Evolutionary conservation across 441 rosid species (phyloP).

Genomic region (Adansonia grandidieri): DNA sequence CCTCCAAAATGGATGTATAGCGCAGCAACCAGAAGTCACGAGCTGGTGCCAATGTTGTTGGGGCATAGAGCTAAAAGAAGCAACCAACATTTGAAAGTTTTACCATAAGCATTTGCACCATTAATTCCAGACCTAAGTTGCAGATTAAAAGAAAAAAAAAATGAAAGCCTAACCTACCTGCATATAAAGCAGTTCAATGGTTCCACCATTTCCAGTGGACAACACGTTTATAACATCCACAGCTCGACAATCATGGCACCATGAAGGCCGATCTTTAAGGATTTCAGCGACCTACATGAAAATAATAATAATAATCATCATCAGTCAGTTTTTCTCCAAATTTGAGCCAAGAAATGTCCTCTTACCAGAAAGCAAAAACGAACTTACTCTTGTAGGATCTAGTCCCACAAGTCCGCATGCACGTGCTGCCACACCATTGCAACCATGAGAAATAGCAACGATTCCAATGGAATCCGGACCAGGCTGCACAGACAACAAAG

Average conservation of each 20-base stretch:
- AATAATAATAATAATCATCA: background rate
- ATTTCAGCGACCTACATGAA: slow-evolving; percentile 63
- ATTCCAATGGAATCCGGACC: slow-evolving; percentile 96
- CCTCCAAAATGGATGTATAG: slow-evolving; percentile 74
- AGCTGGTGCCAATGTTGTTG: slow-evolving; percentile 77
- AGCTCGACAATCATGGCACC: slow-evolving; percentile 71
- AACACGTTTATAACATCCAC: slow-evolving; percentile 62
- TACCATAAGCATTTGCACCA: background rate
- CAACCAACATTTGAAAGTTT: background rate
- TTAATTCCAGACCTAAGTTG: background rate
- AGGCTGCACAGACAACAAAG: slow-evolving; percentile 49
- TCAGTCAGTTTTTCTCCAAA: slow-evolving; percentile 10
- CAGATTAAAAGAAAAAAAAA: background rate
- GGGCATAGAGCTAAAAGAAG: slow-evolving; percentile 62
- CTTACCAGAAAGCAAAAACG: slow-evolving; percentile 18
- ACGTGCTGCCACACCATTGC: slow-evolving; percentile 81
- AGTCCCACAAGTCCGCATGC: slow-evolving; percentile 81
- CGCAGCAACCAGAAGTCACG: slow-evolving; percentile 84
- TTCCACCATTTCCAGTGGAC: slow-evolving; percentile 72
- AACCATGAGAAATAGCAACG: slow-evolving; percentile 82
- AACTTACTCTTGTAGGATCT: slow-evolving; percentile 68
- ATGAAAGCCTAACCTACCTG: slow-evolving; percentile 46
- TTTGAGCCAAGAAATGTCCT: background rate
- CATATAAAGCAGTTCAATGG: slow-evolving; percentile 71
- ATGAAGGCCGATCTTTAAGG: slow-evolving; percentile 68